Base-by-base conservation (phyloP, 306 rosid species). In the Ormosia semicastrata region DNA sequence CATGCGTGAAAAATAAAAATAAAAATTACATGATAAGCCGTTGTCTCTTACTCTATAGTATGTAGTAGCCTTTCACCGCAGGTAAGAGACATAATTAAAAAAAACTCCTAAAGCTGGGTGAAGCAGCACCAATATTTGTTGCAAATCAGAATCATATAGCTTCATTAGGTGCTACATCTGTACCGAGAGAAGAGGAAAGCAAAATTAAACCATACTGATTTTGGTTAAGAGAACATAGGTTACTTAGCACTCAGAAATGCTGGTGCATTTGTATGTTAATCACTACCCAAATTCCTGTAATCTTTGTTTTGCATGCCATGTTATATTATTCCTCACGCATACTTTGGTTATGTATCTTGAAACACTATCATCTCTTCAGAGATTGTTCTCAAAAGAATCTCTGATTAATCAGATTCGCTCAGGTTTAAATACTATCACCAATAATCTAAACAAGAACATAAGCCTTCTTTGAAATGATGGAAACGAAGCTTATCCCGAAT, bases 401-500 rank as follows among this genome's bases (percentile, higher is more conserved):
- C 44, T 7, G 43, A n/a, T 15, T n/a, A 66, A 64, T 67, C 72
- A 59, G 79, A 70, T 64, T 68, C 66, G 3, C 41, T 8, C 46
- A 9, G 18, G 53, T 58, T 63, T 54, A 14, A 75, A 86, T 77
- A 46, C 73, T 46, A 29, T 93, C 85, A 94, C 98, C 98, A 93
- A 79, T 88, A 93, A 86, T 93, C 97, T 72, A 71, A 65, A 72
- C 98, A 93, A 73, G 98, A 91, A 83, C 98, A 95, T 1, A 75
- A 79, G 63, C 98, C 98, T 76, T 88, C 86, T 81, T 75, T 83
- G 72, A 95, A 91, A 81, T 87, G 98, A 83, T 93, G 98, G 79
- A 95, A 95, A 40, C 97, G 91, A 71, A 95, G 92, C 84, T 89
- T 91, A 84, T 95, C 98, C 83, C 98, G 73, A 57, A 95, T 86